These are phyloP conservation scores for Phascolomyces articulosus DNA, from an alignment of 371 early-diverging fungal species.

Conservation along the genomic window DNA sequence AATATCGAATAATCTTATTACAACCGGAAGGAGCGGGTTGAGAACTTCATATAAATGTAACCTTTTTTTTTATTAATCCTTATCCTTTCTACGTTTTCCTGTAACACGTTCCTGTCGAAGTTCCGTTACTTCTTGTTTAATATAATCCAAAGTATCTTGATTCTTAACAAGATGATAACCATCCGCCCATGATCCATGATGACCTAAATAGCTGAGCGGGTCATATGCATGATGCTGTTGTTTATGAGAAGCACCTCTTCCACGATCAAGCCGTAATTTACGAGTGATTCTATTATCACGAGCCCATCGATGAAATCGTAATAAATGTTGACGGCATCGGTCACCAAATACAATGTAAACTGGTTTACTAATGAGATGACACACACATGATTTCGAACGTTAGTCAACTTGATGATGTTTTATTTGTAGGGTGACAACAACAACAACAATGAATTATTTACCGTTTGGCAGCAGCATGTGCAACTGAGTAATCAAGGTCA, in stretches of 20 bases:
- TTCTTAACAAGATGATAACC: constrained; percentile 2
- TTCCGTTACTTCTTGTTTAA: constrained; percentile 29
- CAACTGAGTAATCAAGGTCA: constrained; percentile 44
- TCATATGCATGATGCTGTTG: constrained; percentile 19
- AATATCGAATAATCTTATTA: no score
- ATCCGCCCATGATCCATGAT: constrained; percentile 37
- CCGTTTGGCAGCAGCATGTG: constrained; percentile 42
- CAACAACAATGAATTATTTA: no score
- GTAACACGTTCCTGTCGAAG: constrained; percentile 32
- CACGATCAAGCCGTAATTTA: constrained; percentile 37
- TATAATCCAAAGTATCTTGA: constrained; percentile 18
- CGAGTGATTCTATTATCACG: constrained; percentile 37
- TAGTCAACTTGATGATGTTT: no score
- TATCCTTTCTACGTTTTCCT: constrained; percentile 16
- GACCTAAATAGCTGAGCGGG: constrained; percentile 44
- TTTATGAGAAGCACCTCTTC: constrained; percentile 10
- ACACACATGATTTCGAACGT: no score
- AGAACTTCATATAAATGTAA: no score
- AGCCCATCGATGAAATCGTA: constrained; percentile 45
- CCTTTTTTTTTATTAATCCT: no score
- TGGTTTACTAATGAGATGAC: no score
- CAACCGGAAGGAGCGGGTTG: no score
- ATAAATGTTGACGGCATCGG: constrained; percentile 36
- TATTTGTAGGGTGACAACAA: no score
- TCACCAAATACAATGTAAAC: constrained; percentile 46